Evolutionary conservation across 148 eudicot genomes (phyloP).

Genomic region (Dysphania ambrosioides): DNA sequence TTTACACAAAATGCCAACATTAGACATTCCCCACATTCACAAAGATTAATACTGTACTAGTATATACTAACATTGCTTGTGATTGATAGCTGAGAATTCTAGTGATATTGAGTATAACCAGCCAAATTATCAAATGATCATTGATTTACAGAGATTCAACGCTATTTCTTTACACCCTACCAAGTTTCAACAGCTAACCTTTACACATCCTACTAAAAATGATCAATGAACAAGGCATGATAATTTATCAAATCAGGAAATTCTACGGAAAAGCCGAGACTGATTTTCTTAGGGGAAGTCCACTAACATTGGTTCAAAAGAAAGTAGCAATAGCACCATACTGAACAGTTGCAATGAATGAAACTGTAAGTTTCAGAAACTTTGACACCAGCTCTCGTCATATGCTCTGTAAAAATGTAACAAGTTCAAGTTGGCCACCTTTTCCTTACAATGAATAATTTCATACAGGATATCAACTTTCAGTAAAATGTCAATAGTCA

Average conservation of each 20-base stretch:
- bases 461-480: background rate
- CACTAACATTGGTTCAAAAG: background rate
- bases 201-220: constrained; percentile 5
- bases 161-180: background rate
- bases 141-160: constrained; percentile 7
- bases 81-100: background rate
- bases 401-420: constrained; percentile 63
- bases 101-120: background rate
- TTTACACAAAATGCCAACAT: background rate
- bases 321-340: background rate
- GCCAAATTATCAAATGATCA: background rate
- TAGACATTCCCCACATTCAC: background rate
- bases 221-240: constrained; percentile 1
- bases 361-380: constrained; percentile 1
- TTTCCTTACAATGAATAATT: constrained; percentile 38
- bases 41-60: background rate
- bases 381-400: constrained; percentile 28
- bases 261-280: background rate
- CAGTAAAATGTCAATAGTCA: background rate
- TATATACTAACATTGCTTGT: background rate
- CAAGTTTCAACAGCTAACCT: background rate
- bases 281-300: background rate
- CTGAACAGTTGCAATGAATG: background rate
- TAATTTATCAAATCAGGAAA: background rate
- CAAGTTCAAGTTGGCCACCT: constrained; percentile 46